A percentile compares a stretch with the other conserved stretches of the same genome.
phyloP scores from a whole-genome alignment of 257 asterid genomes.

The Lantana camara region DNA sequence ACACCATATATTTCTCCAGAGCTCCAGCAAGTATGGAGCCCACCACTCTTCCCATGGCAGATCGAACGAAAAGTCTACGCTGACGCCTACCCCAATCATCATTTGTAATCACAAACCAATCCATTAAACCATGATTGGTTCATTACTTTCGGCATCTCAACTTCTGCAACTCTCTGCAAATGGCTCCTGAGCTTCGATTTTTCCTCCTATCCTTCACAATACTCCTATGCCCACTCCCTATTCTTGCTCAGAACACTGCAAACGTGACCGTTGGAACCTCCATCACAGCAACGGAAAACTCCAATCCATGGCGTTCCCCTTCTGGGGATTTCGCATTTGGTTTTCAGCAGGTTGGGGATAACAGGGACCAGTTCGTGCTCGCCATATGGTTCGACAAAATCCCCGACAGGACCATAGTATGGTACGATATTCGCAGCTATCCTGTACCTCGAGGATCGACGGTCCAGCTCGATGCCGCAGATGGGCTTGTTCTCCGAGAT shows the following conservation, averaged over 20 bases:
- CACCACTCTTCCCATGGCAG: too few species aligned
- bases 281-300: conserved; percentile 37
- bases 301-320: conserved; percentile 63
- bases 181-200: conserved; percentile 1
- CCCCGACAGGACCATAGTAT: conserved; percentile 48
- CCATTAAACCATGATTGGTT: background rate
- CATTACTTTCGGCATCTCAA: background rate
- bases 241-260: conserved; percentile 38
- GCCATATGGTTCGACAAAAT: conserved; percentile 55
- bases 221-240: conserved; percentile 16
- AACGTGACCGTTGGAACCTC: conserved; percentile 26
- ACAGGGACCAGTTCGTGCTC: conserved; percentile 35
- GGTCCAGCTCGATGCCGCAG: conserved; percentile 26
- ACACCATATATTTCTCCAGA: too few species aligned
- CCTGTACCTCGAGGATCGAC: conserved; percentile 47
- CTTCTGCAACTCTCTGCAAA: background rate
- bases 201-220: conserved; percentile 16
- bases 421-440: conserved; percentile 38
- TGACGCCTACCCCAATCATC: background rate
- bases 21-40: too few species aligned
- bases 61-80: background rate
- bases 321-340: conserved; percentile 64
- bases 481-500: conserved; percentile 47
- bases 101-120: background rate
- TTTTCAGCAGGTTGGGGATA: conserved; percentile 31